These are phyloP conservation scores for Dioscorea zingiberensis DNA, from an alignment of 106 monocot species.

Conservation along the genomic window DNA sequence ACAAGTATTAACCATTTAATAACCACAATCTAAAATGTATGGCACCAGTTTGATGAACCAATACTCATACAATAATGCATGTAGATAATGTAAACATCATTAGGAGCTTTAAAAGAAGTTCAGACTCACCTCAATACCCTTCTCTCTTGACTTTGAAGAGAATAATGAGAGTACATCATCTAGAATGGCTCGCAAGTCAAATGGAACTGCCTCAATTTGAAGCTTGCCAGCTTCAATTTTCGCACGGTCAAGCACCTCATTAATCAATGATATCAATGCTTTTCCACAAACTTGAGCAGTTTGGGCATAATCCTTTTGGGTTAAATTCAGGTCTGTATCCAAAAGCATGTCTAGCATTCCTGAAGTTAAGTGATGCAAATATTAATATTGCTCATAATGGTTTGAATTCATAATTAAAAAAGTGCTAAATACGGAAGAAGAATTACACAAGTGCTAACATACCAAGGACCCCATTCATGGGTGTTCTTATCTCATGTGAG, in stretches of 20 bases:
- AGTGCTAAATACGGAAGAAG: background rate
- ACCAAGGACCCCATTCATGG: constrained; percentile 99
- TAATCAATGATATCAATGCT: constrained; percentile 85
- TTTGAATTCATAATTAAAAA: too few species aligned
- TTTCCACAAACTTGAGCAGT: constrained; percentile 97
- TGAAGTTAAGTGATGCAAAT: constrained; percentile 9
- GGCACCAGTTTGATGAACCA: too few species aligned
- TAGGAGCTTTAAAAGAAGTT: background rate
- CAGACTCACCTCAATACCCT: constrained; percentile 71
- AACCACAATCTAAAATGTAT: too few species aligned
- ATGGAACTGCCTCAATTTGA: constrained; percentile 84
- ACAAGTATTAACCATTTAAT: too few species aligned
- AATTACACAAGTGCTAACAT: constrained; percentile 3
- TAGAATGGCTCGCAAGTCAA: constrained; percentile 72
- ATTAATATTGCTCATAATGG: background rate
- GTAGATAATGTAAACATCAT: background rate
- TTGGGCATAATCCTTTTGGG: constrained; percentile 90
- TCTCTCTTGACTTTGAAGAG: constrained; percentile 78
- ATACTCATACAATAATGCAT: too few species aligned
- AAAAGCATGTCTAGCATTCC: constrained; percentile 99
- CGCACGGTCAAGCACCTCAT: constrained; percentile 95
- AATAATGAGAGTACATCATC: constrained; percentile 93
- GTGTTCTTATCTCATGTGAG: constrained; percentile 98
- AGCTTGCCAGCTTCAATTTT: constrained; percentile 98
- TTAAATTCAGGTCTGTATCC: constrained; percentile 76